phyloP scores from a whole-genome alignment of 257 asterid genomes.

The Solanum chiquidenum region DNA sequence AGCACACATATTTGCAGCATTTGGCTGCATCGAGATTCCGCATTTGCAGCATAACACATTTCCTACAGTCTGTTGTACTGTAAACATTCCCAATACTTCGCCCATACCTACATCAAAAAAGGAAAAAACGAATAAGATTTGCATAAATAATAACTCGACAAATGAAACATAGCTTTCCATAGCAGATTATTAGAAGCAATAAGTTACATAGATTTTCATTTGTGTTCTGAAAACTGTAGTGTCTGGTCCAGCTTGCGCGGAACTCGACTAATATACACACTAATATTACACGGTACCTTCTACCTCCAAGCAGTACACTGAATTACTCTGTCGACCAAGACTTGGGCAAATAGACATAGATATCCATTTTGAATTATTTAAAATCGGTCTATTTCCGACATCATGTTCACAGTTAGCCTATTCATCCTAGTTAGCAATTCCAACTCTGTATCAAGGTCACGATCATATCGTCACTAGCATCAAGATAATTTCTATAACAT shows the following conservation, averaged over 20 bases:
- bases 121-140: background rate
- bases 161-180: background rate
- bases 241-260: background rate
- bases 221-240: background rate
- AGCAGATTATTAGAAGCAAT: background rate
- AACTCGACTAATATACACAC: background rate
- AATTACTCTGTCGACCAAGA: background rate
- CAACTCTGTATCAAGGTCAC: background rate
- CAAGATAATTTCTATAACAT: background rate
- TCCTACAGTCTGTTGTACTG: conserved; percentile 14
- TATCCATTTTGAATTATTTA: background rate
- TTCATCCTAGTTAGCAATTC: background rate
- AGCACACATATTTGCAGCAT: conserved; percentile 23
- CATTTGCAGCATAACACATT: conserved; percentile 33
- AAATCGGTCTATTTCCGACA: background rate
- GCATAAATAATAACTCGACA: background rate
- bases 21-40: conserved; percentile 27
- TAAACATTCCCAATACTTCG: conserved; percentile 24
- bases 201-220: background rate
- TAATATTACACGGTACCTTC: background rate
- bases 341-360: background rate
- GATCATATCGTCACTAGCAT: background rate
- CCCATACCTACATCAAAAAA: conserved; percentile 4
- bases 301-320: background rate
- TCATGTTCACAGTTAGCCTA: background rate